Evolutionary conservation across 2,329 filamentous ascomycete genomes (phyloP).

Genomic region (Blastomyces gilchristii): DNA sequence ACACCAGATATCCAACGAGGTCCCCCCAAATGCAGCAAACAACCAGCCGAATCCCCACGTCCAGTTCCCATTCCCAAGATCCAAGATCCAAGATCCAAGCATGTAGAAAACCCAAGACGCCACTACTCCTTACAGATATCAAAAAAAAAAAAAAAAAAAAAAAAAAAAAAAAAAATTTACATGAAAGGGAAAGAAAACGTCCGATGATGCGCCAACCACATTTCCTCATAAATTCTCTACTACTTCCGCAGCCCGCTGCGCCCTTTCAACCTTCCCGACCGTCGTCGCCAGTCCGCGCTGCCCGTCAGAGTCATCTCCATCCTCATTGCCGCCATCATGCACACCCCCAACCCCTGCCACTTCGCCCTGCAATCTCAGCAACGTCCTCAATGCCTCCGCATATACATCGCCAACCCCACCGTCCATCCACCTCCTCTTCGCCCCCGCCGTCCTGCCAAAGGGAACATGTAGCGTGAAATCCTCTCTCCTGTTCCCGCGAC

Average conservation of each 20-base stretch:
- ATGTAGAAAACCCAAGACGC: background rate
- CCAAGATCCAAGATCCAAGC: too few relatives aligned
- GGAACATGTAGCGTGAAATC: slow-evolving; percentile 22
- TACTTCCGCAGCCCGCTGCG: slow-evolving; percentile 36
- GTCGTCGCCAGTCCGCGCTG: slow-evolving; percentile 33
- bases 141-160: too few relatives aligned
- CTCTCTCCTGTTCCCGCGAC: background rate
- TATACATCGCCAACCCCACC: slow-evolving; percentile 37
- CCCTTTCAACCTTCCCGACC: slow-evolving; percentile 38
- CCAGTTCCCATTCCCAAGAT: too few relatives aligned
- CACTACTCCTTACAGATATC: background rate
- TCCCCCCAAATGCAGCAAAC: too few relatives aligned
- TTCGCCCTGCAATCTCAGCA: slow-evolving; percentile 32
- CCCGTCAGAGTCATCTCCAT: slow-evolving; percentile 15
- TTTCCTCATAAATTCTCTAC: slow-evolving; percentile 35
- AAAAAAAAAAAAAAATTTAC: background rate
- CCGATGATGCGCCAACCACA: background rate
- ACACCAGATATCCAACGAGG: slow-evolving; percentile 9
- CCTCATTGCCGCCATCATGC: slow-evolving; percentile 10
- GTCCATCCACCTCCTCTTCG: slow-evolving; percentile 30
- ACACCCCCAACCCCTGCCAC: slow-evolving; percentile 16
- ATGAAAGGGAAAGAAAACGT: too few relatives aligned
- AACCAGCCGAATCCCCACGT: too few relatives aligned
- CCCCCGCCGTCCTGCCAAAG: slow-evolving; percentile 23
- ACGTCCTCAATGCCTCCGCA: slow-evolving; percentile 30